Conservation (phyloP, 768 basidiomycete species). For the Mycena galericulata region DNA sequence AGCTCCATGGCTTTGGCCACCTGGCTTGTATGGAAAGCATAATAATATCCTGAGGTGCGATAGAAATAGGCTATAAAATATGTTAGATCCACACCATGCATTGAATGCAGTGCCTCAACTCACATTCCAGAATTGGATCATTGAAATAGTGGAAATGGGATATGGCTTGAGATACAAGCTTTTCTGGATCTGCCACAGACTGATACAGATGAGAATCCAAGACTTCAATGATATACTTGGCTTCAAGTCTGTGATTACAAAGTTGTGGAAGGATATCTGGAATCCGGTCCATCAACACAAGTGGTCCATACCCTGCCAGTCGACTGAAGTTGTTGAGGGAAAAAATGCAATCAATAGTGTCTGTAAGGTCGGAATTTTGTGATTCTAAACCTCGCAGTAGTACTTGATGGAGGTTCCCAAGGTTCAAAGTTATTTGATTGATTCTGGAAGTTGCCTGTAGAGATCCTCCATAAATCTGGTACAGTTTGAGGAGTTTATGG, state of each 20-base stretch:
- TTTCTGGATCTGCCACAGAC: neutral
- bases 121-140: neutral
- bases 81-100: neutral
- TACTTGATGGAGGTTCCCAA: neutral
- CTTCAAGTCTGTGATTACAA: neutral
- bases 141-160: neutral
- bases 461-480: neutral
- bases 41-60: neutral
- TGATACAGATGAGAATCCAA: neutral
- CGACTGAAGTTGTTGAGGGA: neutral
- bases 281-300: neutral
- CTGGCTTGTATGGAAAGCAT: too few relatives aligned
- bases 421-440: neutral
- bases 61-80: neutral
- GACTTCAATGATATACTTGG: neutral
- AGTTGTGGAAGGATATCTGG: neutral
- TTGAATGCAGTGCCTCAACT: neutral
- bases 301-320: neutral
- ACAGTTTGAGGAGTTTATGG: neutral
- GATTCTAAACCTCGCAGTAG: neutral
- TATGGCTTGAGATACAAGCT: neutral
- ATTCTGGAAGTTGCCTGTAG: neutral
- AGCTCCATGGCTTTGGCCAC: neutral
- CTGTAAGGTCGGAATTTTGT: neutral
- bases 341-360: neutral